Percentiles rank a stretch among this genome's conserved stretches.
phyloP scores from a whole-genome alignment of 2,329 filamentous ascomycete species.

The Fusarium xyrophilum region DNA sequence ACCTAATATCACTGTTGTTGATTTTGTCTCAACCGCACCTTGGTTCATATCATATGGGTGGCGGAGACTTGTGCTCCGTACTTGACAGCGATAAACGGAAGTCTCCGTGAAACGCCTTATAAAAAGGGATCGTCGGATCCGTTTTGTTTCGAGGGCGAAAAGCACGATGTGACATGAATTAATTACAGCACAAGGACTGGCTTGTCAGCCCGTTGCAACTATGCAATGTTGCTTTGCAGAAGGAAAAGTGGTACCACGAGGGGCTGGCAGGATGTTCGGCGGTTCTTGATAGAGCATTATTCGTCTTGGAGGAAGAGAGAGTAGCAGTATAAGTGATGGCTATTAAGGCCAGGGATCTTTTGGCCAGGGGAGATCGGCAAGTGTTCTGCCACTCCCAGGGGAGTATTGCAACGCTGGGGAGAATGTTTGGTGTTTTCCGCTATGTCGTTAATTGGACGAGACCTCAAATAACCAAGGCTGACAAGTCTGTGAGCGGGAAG shows the following conservation, averaged over 20 bases:
- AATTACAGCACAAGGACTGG: constrained; percentile 31
- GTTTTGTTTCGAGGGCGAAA: constrained; percentile 35
- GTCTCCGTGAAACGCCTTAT: constrained; percentile 28
- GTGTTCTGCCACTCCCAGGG: constrained; percentile 11
- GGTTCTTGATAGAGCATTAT: constrained; percentile 24
- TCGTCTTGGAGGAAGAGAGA: not conserved
- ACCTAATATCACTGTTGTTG: constrained; percentile 34
- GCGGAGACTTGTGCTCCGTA: not conserved
- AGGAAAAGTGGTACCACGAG: constrained; percentile 32
- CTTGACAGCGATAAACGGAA: not conserved
- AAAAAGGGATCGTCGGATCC: constrained; percentile 26
- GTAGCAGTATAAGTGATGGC: constrained; percentile 3
- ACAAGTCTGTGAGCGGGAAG: constrained; percentile 16
- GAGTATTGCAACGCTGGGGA: constrained; percentile 22
- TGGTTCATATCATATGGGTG: not conserved
- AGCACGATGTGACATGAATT: constrained; percentile 35
- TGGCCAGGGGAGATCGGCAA: constrained; percentile 17
- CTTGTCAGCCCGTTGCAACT: constrained; percentile 24
- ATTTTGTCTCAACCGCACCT: not conserved
- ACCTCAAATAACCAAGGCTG: constrained; percentile 17
- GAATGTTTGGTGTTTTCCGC: constrained; percentile 27
- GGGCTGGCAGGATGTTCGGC: constrained; percentile 26
- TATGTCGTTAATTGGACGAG: constrained; percentile 8
- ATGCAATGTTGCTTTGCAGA: constrained; percentile 33
- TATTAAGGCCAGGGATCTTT: constrained; percentile 28